Evolutionary conservation across 164 flowering plant genomes (phyloP).

Genomic region (Liquidambar formosana): DNA sequence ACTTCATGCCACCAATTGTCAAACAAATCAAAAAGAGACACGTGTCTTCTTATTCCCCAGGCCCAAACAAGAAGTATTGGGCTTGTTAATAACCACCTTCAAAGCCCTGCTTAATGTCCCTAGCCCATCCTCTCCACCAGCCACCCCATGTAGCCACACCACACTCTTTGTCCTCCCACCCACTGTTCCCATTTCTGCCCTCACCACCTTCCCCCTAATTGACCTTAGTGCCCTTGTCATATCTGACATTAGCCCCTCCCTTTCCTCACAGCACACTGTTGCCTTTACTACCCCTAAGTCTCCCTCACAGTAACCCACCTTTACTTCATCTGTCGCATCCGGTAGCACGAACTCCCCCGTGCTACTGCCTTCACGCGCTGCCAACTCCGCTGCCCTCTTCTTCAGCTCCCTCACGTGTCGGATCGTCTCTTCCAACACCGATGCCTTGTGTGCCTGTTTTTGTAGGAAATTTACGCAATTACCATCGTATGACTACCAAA

Average conservation of each 20-base stretch:
- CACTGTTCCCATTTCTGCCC: constrained; percentile 45
- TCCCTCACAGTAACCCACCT: constrained; percentile 12
- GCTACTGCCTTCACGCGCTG: not conserved
- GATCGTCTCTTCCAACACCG: constrained; percentile 42
- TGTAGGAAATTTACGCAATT: not conserved
- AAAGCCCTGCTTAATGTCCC: constrained; percentile 29
- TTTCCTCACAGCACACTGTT: constrained; percentile 44
- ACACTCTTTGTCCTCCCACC: constrained; percentile 46
- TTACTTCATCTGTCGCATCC: constrained; percentile 31
- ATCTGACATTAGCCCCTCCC: constrained; percentile 34
- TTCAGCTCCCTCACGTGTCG: constrained; percentile 39
- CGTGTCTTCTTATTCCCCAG: constrained; percentile 2
- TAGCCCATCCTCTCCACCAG: constrained; percentile 22
- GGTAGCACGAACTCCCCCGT: constrained; percentile 20
- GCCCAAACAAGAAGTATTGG: constrained; percentile 18
- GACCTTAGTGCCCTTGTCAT: constrained; percentile 33
- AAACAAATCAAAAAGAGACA: not conserved
- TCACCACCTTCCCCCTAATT: constrained; percentile 30
- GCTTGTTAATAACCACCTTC: constrained; percentile 27
- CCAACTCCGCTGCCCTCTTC: constrained; percentile 21
- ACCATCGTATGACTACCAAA: not conserved
- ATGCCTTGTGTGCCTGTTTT: constrained; percentile 48
- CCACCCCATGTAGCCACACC: constrained; percentile 31
- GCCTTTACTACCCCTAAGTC: constrained; percentile 25
- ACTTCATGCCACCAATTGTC: not conserved